phyloP scores from a whole-genome alignment of 495 filamentous ascomycete species.

The Trichoderma gamsii region DNA sequence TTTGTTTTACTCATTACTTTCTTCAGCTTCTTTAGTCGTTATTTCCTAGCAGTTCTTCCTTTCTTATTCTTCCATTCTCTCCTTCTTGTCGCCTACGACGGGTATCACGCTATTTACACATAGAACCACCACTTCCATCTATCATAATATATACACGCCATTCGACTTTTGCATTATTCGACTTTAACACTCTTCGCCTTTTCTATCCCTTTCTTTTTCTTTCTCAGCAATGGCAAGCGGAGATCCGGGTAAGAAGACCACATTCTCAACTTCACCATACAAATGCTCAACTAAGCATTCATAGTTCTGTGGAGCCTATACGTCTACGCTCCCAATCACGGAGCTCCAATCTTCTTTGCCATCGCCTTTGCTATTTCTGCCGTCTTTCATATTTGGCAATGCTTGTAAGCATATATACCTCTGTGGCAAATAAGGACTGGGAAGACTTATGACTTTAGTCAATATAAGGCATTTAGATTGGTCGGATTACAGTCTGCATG shows the following conservation, averaged over 20 bases:
- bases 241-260: slow-evolving; percentile 26
- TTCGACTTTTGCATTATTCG: too few species aligned
- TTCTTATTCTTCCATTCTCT: background rate
- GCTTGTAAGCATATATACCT: slow-evolving; percentile 48
- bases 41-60: background rate
- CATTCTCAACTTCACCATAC: background rate
- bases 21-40: background rate
- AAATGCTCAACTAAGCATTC: background rate
- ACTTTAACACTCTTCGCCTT: slow-evolving; percentile 24
- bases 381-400: slow-evolving; percentile 54
- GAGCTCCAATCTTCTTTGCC: slow-evolving; percentile 60
- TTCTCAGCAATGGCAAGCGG: slow-evolving; percentile 31
- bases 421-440: too few species aligned
- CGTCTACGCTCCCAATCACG: slow-evolving; percentile 72
- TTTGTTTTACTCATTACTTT: background rate
- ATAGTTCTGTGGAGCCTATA: slow-evolving; percentile 50
- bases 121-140: background rate
- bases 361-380: slow-evolving; percentile 58
- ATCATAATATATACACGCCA: too few species aligned
- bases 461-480: slow-evolving; percentile 45
- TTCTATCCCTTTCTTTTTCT: slow-evolving; percentile 27
- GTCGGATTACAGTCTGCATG: slow-evolving; percentile 35
- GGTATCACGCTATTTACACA: background rate
- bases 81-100: slow-evolving; percentile 25
- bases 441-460: too few species aligned